Percentiles rank a stretch among this genome's conserved stretches.
Evolutionary conservation across 2,329 filamentous ascomycete genomes (phyloP).

Genomic region (Curvularia eragrostidis): DNA sequence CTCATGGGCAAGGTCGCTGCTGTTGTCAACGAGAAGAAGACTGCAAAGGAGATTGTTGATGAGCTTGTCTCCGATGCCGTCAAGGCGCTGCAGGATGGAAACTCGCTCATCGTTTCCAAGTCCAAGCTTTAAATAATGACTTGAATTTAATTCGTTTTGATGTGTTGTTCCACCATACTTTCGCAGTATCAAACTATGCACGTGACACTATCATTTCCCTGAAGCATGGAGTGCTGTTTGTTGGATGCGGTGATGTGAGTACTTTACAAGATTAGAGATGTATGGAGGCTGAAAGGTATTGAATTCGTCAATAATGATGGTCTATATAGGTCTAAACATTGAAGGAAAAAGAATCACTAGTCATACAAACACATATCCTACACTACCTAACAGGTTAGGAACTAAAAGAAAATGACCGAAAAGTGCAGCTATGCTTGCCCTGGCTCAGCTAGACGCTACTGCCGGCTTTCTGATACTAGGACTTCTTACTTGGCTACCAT

Average conservation of each 20-base stretch:
- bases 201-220: neutral
- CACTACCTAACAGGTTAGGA: neutral
- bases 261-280: neutral
- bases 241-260: neutral
- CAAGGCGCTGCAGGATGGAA: constrained; percentile 70
- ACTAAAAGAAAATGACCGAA: neutral
- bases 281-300: neutral
- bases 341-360: neutral
- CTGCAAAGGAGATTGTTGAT: constrained; percentile 89
- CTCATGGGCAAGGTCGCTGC: constrained; percentile 97
- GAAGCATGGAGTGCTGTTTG: neutral
- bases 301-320: neutral
- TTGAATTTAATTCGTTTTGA: neutral
- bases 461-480: neutral
- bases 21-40: constrained; percentile 90
- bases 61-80: constrained; percentile 89
- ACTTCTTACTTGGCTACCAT: neutral
- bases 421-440: neutral
- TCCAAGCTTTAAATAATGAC: constrained; percentile 39
- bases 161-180: neutral
- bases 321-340: neutral
- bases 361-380: neutral
- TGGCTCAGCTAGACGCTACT: neutral
- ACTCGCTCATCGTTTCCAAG: constrained; percentile 62
- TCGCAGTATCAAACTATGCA: neutral